phyloP scores from a whole-genome alignment of 2,329 filamentous ascomycete genomes.

The Fusarium lyarnte region DNA sequence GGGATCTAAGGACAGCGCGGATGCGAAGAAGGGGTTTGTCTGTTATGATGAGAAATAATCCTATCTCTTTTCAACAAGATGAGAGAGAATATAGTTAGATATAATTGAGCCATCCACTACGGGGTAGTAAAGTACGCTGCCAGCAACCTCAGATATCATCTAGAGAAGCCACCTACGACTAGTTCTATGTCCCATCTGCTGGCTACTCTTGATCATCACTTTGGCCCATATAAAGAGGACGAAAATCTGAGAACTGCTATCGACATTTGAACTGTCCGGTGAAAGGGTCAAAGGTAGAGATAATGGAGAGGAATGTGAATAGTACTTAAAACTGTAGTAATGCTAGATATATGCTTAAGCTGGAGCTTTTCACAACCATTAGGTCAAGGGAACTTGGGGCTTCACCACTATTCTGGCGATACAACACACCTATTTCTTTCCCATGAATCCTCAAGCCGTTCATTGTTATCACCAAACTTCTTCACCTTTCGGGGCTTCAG shows the following conservation, averaged over 20 bases:
- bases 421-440: fast-evolving
- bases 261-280: background rate
- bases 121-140: background rate
- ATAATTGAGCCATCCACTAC: background rate
- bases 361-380: background rate
- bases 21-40: background rate
- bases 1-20: background rate
- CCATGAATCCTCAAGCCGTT: fast-evolving
- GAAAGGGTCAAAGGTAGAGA: background rate
- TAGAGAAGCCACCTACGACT: background rate
- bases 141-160: background rate
- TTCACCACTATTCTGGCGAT: fast-evolving
- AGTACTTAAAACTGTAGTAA: background rate
- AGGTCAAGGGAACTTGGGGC: fast-evolving
- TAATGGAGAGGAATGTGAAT: background rate
- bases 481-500: fast-evolving
- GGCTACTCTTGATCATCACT: background rate
- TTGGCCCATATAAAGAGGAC: too few species aligned
- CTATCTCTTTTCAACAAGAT: fast-evolving
- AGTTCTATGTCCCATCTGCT: fast-evolving
- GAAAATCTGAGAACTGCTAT: background rate
- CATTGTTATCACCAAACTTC: fast-evolving
- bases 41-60: background rate
- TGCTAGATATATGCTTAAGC: background rate
- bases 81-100: fast-evolving